Evolutionary conservation across 2,329 filamentous ascomycete species (phyloP).

Genomic region (Ophiostoma fasciatum): DNA sequence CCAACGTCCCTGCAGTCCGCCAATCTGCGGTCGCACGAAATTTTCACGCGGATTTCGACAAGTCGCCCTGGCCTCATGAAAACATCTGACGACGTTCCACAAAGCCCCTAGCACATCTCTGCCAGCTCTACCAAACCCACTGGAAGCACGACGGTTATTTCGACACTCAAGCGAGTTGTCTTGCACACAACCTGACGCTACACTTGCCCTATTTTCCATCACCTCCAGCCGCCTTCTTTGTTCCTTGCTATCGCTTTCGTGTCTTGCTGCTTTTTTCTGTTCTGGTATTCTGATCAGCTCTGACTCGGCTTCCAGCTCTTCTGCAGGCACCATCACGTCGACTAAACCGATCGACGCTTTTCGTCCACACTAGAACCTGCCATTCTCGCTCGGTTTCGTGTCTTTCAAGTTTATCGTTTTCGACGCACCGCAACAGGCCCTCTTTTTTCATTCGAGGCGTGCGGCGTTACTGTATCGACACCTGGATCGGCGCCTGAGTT

Average conservation of each 20-base stretch:
- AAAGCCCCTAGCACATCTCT: not conserved
- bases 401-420: too few species aligned
- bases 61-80: too few species aligned
- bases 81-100: not conserved
- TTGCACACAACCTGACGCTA: too few species aligned
- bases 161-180: not conserved
- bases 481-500: slow-evolving; percentile 3
- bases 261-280: not conserved
- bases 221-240: not conserved
- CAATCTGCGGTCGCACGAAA: too few species aligned
- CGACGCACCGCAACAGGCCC: not conserved
- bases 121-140: not conserved
- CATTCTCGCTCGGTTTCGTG: too few species aligned
- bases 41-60: too few species aligned
- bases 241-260: not conserved
- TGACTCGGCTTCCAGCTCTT: too few species aligned
- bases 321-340: too few species aligned
- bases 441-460: slow-evolving; percentile 4
- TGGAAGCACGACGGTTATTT: not conserved
- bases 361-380: too few species aligned
- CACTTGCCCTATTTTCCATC: not conserved
- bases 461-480: slow-evolving; percentile 5
- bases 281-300: too few species aligned
- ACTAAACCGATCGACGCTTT: too few species aligned
- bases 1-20: too few species aligned